These are phyloP conservation scores for Candida loeiensis DNA, from an alignment of 805 yeast genomes.

Conservation along the genomic window DNA sequence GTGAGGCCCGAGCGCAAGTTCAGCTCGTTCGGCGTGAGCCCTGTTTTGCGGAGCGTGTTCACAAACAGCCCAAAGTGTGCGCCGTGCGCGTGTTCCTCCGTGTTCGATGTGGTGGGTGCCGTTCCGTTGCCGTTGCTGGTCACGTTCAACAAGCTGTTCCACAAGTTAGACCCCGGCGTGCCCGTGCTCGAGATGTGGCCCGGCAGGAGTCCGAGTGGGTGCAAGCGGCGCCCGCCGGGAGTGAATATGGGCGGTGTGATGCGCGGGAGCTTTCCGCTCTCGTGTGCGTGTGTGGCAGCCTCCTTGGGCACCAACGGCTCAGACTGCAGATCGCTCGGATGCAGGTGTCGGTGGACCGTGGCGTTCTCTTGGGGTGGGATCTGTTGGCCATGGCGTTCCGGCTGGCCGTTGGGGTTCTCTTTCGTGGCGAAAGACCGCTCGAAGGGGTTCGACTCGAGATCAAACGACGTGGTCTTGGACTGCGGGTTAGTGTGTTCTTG, in stretches of 20 bases:
- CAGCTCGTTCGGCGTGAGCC: constrained; percentile 75
- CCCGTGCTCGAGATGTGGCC: constrained; percentile 40
- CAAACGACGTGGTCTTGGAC: constrained; percentile 49
- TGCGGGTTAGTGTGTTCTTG: constrained; percentile 24
- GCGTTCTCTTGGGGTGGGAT: constrained; percentile 1
- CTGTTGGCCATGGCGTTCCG: neutral
- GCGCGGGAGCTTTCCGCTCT: constrained; percentile 25
- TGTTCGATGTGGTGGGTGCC: constrained; percentile 1
- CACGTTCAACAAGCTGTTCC: constrained; percentile 48
- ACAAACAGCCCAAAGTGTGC: constrained; percentile 25
- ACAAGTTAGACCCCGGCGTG: constrained; percentile 48
- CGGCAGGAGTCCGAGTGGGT: constrained; percentile 50
- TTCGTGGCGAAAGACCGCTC: constrained; percentile 89
- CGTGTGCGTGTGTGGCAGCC: constrained; percentile 29
- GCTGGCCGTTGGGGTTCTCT: constrained; percentile 18
- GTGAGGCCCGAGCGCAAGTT: constrained; percentile 68
- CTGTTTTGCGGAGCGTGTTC: constrained; percentile 43
- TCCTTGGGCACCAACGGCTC: constrained; percentile 20
- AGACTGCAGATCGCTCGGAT: neutral
- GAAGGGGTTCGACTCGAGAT: constrained; percentile 90
- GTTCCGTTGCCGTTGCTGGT: constrained; percentile 20
- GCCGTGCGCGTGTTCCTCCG: constrained; percentile 9
- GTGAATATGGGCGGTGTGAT: constrained; percentile 51
- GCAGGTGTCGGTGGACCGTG: constrained; percentile 19
- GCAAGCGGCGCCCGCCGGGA: constrained; percentile 59